Evolutionary conservation across 2,329 filamentous ascomycete genomes (phyloP).

Genomic region (Botrytis elliptica): DNA sequence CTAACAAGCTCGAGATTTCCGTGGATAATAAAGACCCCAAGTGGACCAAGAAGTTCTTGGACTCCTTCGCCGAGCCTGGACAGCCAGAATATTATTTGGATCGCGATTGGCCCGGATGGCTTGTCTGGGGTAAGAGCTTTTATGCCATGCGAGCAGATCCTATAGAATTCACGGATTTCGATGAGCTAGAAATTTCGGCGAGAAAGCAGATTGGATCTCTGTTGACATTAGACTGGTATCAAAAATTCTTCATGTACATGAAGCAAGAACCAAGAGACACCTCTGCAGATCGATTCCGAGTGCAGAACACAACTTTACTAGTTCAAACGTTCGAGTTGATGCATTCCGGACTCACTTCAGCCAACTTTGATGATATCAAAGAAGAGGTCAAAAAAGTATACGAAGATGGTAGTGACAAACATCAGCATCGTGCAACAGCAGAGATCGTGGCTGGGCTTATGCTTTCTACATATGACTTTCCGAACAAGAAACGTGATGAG

Average conservation of each 20-base stretch:
- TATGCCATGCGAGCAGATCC: constrained; percentile 74
- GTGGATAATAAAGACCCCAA: constrained; percentile 72
- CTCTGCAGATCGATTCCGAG: constrained; percentile 80
- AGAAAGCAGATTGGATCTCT: constrained; percentile 77
- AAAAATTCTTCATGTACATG: constrained; percentile 84
- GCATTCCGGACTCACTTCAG: constrained; percentile 72
- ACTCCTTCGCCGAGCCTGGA: constrained; percentile 70
- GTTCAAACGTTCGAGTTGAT: constrained; percentile 90
- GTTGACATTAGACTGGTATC: constrained; percentile 82
- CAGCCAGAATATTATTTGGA: constrained; percentile 86
- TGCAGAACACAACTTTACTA: constrained; percentile 81
- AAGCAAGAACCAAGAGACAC: constrained; percentile 92
- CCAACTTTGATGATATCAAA: constrained; percentile 84
- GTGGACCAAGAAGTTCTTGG: constrained; percentile 78
- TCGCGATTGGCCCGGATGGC: constrained; percentile 89
- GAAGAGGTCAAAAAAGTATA: constrained; percentile 75
- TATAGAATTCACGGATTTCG: constrained; percentile 65
- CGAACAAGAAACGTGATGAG: constrained; percentile 67
- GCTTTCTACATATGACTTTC: constrained; percentile 75
- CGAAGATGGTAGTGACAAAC: constrained; percentile 92
- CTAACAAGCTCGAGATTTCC: constrained; percentile 71
- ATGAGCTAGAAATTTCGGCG: constrained; percentile 72
- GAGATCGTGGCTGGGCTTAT: constrained; percentile 90
- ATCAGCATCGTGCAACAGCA: constrained; percentile 92
- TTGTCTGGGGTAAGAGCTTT: constrained; percentile 90